A percentile compares a stretch with the other conserved stretches of the same genome.
These are phyloP conservation scores for Neckera pumila DNA, from an alignment of 225 moss, liverwort and hornwort genomes.

Conservation along the genomic window DNA sequence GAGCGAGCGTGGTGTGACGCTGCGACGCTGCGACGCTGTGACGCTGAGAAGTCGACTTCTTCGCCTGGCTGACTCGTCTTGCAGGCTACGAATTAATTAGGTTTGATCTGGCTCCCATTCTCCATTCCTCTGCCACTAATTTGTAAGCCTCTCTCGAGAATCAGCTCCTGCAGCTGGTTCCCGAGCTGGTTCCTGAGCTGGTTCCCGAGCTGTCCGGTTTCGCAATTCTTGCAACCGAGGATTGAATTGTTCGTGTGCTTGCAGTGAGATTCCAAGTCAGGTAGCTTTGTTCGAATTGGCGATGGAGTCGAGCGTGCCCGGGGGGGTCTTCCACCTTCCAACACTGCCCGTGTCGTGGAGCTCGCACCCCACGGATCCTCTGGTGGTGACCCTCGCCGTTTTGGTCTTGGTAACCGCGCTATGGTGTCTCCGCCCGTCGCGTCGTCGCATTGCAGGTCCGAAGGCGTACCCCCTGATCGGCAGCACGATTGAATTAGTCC, in stretches of 20 bases:
- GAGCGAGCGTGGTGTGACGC: not conserved
- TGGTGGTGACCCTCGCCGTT: not conserved
- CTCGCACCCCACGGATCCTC: not conserved
- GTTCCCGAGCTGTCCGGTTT: not conserved
- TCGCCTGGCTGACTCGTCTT: not conserved
- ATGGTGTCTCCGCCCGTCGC: not conserved
- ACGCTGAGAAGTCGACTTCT: not conserved
- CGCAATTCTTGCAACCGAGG: not conserved
- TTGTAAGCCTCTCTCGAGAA: not conserved
- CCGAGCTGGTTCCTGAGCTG: not conserved
- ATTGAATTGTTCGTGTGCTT: not conserved
- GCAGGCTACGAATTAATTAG: not conserved
- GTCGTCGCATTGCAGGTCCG: not conserved
- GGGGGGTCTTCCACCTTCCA: not conserved
- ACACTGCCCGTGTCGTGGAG: not conserved
- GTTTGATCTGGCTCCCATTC: not conserved
- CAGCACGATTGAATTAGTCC: not conserved
- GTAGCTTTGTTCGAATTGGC: not conserved
- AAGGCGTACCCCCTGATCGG: not conserved
- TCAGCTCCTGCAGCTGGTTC: not conserved
- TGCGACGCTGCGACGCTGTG: too few relatives aligned
- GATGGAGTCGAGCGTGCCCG: not conserved
- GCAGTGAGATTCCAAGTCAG: not conserved
- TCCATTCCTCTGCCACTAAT: not conserved
- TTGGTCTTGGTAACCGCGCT: not conserved